Base-by-base conservation (phyloP, 2,329 filamentous ascomycete genomes). In the Calycina herbarum region DNA sequence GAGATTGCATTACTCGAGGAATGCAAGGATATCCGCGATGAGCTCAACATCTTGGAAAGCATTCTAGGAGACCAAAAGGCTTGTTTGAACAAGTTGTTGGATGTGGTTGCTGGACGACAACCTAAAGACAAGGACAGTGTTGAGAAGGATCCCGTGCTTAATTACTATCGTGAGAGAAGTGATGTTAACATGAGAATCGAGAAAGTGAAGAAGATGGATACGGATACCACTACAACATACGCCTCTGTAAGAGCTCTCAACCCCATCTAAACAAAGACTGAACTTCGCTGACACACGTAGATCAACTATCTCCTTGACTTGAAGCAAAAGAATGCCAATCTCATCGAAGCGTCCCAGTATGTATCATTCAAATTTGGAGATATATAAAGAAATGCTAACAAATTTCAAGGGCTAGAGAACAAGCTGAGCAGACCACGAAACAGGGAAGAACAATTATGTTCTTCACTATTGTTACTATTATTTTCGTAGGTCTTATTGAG, bases 231-330 rank as follows among this genome's bases (percentile, higher is more conserved):
- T 3, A 61, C 42, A n/a, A 35, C 59, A 15, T 61, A 61, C n/a
- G 29, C 20, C 8, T 29, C 24, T 29, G 59, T 51, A 15, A 20
- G 59, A 29, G 20, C 20, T 1, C 20, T 20, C 20, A 20, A 20
- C 1, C 20, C 20, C 20, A 20, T 20, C 20, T 20, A 20, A 20
- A 20, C 20, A 20, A 20, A 20, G 20, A 20, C 20, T 20, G 20
- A 20, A 20, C 20, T 20, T 20, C 20, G 1, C 20, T 20, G 20
- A 20, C 20, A 20, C 20, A 20, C 20, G 20, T 20, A 20, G 48
- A 27, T 57, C n/a, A 62, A 62, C 8, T 48, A 62, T 38, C 60
- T 62, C 10, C 45, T 62, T 8, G 48, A 62, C 27, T 40, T 62
- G 20, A 62, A 62, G 17, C 60, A 62, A 29, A 57, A 62, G 29